Evolutionary conservation across 495 filamentous ascomycete species (phyloP).

Genomic region (Aspergillus bridgeri): DNA sequence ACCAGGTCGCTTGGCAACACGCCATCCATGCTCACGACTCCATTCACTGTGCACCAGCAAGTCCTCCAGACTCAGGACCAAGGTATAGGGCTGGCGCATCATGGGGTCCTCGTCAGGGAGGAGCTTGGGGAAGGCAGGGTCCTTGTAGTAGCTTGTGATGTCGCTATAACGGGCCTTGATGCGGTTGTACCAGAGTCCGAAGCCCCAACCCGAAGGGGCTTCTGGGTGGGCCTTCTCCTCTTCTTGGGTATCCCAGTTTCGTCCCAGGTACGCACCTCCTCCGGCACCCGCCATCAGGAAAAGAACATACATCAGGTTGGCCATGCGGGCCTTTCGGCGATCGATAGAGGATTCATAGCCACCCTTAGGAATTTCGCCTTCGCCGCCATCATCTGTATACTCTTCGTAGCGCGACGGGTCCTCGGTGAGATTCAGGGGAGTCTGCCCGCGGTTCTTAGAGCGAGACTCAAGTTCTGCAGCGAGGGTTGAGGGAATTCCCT

Average conservation of each 20-base stretch:
- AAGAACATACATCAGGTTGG: constrained; percentile 60
- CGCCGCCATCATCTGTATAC: constrained; percentile 45
- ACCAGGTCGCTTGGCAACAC: constrained; percentile 90
- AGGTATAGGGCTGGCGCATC: constrained; percentile 82
- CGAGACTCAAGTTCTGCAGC: constrained; percentile 62
- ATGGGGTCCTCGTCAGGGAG: constrained; percentile 83
- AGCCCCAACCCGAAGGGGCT: constrained; percentile 69
- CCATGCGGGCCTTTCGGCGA: constrained; percentile 66
- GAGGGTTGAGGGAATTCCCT: constrained; percentile 87
- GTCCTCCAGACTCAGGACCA: constrained; percentile 91
- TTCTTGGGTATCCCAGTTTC: constrained; percentile 80
- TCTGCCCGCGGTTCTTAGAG: constrained; percentile 39
- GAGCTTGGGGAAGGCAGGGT: constrained; percentile 91
- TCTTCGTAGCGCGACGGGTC: constrained; percentile 49
- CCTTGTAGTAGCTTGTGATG: constrained; percentile 85
- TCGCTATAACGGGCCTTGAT: constrained; percentile 68
- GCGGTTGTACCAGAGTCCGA: constrained; percentile 73
- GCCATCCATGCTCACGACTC: constrained; percentile 91
- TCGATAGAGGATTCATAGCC: constrained; percentile 90
- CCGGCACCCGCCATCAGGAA: constrained; percentile 48
- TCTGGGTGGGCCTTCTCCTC: constrained; percentile 62
- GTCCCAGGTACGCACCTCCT: constrained; percentile 67
- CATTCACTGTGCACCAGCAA: constrained; percentile 91
- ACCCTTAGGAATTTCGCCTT: constrained; percentile 67
- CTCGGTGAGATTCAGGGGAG: constrained; percentile 56